phyloP scores from a whole-genome alignment of 106 monocot species.

The Ottelia alismoides region DNA sequence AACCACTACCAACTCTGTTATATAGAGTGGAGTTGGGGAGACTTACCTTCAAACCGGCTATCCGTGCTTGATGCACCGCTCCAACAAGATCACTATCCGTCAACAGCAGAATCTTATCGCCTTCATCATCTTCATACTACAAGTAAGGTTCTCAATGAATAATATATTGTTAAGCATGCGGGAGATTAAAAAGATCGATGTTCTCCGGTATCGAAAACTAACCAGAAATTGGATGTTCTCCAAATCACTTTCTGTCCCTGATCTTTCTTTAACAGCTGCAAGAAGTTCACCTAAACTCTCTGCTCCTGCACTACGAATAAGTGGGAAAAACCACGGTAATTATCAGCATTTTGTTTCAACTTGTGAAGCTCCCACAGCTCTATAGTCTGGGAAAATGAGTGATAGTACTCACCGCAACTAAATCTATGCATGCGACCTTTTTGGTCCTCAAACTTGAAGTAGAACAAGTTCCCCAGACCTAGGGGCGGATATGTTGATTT shows the following conservation, averaged over 20 bases:
- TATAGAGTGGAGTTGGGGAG: too few relatives aligned
- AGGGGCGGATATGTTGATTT: slow-evolving; percentile 38
- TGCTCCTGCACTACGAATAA: slow-evolving; percentile 15
- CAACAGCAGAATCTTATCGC: slow-evolving; percentile 45
- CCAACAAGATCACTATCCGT: slow-evolving; percentile 50
- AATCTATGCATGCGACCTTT: slow-evolving; percentile 60
- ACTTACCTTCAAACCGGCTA: slow-evolving; percentile 57
- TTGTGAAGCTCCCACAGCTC: too few relatives aligned
- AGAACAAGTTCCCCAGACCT: slow-evolving; percentile 42
- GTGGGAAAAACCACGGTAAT: too few relatives aligned
- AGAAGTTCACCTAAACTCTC: slow-evolving; percentile 50
- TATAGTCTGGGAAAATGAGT: too few relatives aligned
- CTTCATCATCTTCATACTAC: slow-evolving; percentile 88
- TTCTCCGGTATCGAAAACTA: too few relatives aligned
- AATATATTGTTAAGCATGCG: too few relatives aligned
- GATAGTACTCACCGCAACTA: slow-evolving; percentile 47
- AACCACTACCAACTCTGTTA: too few relatives aligned
- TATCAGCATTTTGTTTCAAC: too few relatives aligned
- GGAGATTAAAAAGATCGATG: too few relatives aligned
- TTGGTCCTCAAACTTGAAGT: slow-evolving; percentile 51
- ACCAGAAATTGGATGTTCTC: slow-evolving; percentile 50
- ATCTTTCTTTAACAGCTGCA: slow-evolving; percentile 37
- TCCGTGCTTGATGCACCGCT: slow-evolving; percentile 48
- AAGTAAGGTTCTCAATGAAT: slow-evolving; percentile 10
- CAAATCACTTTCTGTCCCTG: slow-evolving; percentile 19